A percentile compares a stretch with the other conserved stretches of the same genome.
These are phyloP conservation scores for Talaromyces atroroseus DNA, from an alignment of 2,329 filamentous ascomycete genomes.

Conservation along the genomic window DNA sequence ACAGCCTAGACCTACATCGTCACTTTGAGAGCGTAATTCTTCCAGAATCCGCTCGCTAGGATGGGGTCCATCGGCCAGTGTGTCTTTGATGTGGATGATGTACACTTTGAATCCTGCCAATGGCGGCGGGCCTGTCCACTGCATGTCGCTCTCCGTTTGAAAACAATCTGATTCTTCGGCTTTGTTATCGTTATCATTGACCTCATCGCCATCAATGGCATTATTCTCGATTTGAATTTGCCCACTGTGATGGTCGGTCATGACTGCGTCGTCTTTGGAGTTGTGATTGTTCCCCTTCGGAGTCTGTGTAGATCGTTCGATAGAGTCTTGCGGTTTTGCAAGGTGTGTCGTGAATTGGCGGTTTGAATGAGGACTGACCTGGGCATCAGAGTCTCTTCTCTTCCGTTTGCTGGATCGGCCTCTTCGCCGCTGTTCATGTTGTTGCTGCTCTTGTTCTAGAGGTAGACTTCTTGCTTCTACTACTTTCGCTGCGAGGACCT, in stretches of 20 bases:
- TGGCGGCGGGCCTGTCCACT: conserved; percentile 39
- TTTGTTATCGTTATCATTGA: neutral
- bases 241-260: neutral
- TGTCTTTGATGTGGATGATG: conserved; percentile 92
- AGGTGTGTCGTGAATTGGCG: conserved; percentile 14
- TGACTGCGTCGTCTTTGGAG: neutral
- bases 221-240: neutral
- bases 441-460: conserved; percentile 26
- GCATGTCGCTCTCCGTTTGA: neutral
- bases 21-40: conserved; percentile 64
- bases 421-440: conserved; percentile 21
- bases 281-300: neutral
- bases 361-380: conserved; percentile 25
- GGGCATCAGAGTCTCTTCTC: conserved; percentile 20
- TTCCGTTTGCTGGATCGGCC: conserved; percentile 40
- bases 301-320: conserved; percentile 1
- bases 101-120: conserved; percentile 72
- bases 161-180: neutral
- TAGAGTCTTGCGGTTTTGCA: neutral
- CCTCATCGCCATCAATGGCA: neutral
- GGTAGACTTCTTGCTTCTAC: conserved; percentile 35
- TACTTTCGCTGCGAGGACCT: conserved; percentile 65
- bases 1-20: conserved; percentile 64
- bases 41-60: conserved; percentile 62
- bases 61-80: conserved; percentile 62